Conservation (phyloP, 345 rosid genomes). For the Dimocarpus longan region DNA sequence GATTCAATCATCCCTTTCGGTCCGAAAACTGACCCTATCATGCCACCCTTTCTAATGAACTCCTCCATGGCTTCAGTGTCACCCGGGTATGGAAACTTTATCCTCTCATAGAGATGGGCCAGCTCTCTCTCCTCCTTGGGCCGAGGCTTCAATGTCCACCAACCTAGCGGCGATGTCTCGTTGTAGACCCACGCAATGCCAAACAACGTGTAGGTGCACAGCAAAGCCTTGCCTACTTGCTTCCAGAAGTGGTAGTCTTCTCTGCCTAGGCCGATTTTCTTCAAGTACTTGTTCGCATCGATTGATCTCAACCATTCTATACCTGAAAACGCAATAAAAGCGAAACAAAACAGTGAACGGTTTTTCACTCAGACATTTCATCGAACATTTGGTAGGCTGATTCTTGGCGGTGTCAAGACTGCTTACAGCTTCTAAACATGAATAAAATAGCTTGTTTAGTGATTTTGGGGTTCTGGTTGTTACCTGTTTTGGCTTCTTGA, state of each 20-base stretch:
- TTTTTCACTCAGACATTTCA: slow-evolving; percentile 22
- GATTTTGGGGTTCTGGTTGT: background rate
- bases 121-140: slow-evolving; percentile 80
- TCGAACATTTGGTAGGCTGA: slow-evolving; percentile 28
- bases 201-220: slow-evolving; percentile 67
- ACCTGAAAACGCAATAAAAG: slow-evolving; percentile 34
- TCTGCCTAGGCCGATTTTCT: slow-evolving; percentile 70
- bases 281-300: slow-evolving; percentile 55
- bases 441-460: background rate
- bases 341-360: background rate
- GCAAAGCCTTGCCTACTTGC: slow-evolving; percentile 78
- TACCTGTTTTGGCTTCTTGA: slow-evolving; percentile 66
- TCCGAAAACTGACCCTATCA: slow-evolving; percentile 73
- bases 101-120: slow-evolving; percentile 77
- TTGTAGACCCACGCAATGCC: slow-evolving; percentile 77
- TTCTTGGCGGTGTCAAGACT: background rate
- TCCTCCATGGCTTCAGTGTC: slow-evolving; percentile 90
- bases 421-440: background rate
- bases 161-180: slow-evolving; percentile 84
- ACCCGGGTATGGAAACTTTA: slow-evolving; percentile 87
- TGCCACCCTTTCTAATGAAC: slow-evolving; percentile 75
- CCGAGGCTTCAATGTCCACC: slow-evolving; percentile 90
- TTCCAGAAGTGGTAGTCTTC: slow-evolving; percentile 75
- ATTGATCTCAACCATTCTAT: slow-evolving; percentile 53
- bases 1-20: slow-evolving; percentile 69